phyloP scores from a whole-genome alignment of 1,284 basidiomycete species.

The Heterobasidion irregulare region DNA sequence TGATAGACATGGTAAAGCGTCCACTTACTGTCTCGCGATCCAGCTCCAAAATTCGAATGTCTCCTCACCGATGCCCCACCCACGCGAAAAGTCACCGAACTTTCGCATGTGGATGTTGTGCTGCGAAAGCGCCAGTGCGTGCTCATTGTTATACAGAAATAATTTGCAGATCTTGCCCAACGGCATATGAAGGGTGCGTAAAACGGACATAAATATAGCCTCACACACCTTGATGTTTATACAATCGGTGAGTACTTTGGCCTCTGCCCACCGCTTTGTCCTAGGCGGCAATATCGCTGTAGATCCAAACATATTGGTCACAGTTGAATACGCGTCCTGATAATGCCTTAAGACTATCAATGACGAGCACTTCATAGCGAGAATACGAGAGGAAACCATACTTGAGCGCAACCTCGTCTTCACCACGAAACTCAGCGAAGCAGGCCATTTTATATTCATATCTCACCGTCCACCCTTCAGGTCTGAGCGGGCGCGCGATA shows the following conservation, averaged over 20 bases:
- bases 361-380: constrained; percentile 6
- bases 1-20: neutral
- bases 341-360: constrained; percentile 57
- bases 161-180: constrained; percentile 72
- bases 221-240: constrained; percentile 72
- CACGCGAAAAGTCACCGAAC: constrained; percentile 82
- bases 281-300: constrained; percentile 81
- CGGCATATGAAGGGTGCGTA: neutral
- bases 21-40: constrained; percentile 81
- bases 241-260: constrained; percentile 91
- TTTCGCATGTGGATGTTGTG: constrained; percentile 79
- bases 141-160: constrained; percentile 83
- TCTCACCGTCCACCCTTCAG: constrained; percentile 92
- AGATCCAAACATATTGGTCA: constrained; percentile 83
- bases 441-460: constrained; percentile 97
- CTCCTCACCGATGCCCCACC: constrained; percentile 96
- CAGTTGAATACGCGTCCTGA: constrained; percentile 80
- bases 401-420: constrained; percentile 85
- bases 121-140: constrained; percentile 68
- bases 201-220: neutral
- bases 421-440: constrained; percentile 90
- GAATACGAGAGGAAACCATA: constrained; percentile 26
- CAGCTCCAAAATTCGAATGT: constrained; percentile 98
- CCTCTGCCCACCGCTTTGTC: constrained; percentile 97
- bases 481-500: constrained; percentile 52